Conservation (phyloP, 2,329 filamentous ascomycete genomes). For the Beauveria asiatica region DNA sequence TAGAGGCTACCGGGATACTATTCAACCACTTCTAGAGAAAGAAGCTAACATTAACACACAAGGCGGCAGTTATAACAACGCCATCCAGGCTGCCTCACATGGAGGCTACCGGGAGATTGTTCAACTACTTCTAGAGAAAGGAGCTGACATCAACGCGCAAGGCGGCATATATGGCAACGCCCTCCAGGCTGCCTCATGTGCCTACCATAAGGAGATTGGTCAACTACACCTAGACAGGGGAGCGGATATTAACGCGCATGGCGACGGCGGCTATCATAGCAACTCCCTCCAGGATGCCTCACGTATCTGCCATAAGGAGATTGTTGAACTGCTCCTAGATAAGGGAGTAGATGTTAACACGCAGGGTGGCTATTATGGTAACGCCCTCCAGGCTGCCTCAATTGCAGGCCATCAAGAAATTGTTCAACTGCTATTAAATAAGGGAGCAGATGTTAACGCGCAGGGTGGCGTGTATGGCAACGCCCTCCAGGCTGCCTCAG, state of each 20-base stretch:
- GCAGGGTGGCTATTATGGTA: not conserved
- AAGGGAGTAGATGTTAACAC: not conserved
- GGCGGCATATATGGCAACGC: no score
- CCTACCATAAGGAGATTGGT: not conserved
- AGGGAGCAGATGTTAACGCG: not conserved
- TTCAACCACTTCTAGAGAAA: no score
- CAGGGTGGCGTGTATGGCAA: not conserved
- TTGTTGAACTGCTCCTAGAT: not conserved
- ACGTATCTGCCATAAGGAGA: not conserved
- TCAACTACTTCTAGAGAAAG: no score
- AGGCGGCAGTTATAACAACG: no score
- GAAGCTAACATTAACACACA: no score
- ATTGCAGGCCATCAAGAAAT: not conserved
- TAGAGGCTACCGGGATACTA: no score
- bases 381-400: not conserved
- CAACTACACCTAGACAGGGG: not conserved
- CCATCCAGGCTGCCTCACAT: no score
- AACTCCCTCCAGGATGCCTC: not conserved
- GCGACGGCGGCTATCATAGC: no score
- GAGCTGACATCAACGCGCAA: no score
- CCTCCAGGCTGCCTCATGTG: not conserved
- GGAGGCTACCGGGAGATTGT: fast-evolving
- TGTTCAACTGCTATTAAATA: not conserved
- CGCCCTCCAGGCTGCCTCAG: not conserved
- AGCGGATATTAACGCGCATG: not conserved